Evolutionary conservation across 345 rosid species (phyloP).

Genomic region (Clausena lansium): DNA sequence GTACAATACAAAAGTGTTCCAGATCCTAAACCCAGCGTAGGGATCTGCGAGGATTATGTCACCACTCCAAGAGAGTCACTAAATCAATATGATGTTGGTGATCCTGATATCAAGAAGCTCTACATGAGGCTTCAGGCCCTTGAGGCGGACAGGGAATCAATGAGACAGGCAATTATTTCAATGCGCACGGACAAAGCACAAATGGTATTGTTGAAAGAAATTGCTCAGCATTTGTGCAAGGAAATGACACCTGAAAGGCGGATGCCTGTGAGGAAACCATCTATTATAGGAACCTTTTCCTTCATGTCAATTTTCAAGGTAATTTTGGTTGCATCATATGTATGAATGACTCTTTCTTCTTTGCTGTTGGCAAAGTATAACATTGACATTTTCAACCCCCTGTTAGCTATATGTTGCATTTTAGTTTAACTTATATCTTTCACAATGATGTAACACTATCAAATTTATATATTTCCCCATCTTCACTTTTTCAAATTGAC

Average conservation of each 20-base stretch:
- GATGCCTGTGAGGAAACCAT: slow-evolving; percentile 45
- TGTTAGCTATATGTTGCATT: neutral
- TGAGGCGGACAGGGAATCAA: slow-evolving; percentile 96
- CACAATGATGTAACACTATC: neutral
- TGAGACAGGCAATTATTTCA: slow-evolving; percentile 86
- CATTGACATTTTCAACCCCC: neutral
- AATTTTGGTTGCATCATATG: slow-evolving; percentile 9
- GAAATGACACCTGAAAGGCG: slow-evolving; percentile 63
- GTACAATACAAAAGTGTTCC: slow-evolving; percentile 30
- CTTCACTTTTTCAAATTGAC: neutral
- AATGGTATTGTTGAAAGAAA: slow-evolving; percentile 80
- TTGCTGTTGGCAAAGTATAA: neutral
- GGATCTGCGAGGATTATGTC: slow-evolving; percentile 42
- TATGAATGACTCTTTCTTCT: neutral
- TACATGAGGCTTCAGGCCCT: slow-evolving; percentile 89
- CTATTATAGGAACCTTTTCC: slow-evolving; percentile 40
- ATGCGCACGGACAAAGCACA: slow-evolving; percentile 94
- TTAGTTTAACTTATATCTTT: neutral
- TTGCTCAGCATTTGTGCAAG: slow-evolving; percentile 87
- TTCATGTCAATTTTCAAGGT: slow-evolving; percentile 80
- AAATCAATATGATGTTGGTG: slow-evolving; percentile 48
- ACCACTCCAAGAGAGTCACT: slow-evolving; percentile 43
- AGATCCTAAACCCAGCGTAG: slow-evolving; percentile 47
- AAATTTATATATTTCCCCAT: neutral
- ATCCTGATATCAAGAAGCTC: slow-evolving; percentile 83